A percentile compares a stretch with the other conserved stretches of the same genome.
phyloP scores from a whole-genome alignment of 192 early-diverging fungal species.

The Coemansia asiatica region DNA sequence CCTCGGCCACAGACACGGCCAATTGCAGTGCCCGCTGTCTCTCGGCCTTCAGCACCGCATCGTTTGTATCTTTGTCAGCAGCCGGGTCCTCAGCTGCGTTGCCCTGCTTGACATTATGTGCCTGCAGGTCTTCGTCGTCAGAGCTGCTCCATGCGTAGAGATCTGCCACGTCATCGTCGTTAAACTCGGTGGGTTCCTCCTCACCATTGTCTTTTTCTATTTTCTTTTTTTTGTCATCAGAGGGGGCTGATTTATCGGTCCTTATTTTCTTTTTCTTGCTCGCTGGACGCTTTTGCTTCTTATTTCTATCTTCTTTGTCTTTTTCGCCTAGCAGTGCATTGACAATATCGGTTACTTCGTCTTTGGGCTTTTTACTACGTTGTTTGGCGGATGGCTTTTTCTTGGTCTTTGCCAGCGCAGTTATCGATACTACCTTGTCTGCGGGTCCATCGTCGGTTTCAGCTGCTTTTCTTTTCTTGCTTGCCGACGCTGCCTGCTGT shows the following conservation, averaged over 20 bases:
- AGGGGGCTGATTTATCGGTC: background rate
- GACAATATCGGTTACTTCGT: constrained; percentile 39
- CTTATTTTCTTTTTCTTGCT: background rate
- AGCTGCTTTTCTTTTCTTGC: background rate
- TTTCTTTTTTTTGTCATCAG: background rate
- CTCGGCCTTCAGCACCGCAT: constrained; percentile 14
- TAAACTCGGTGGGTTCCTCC: background rate
- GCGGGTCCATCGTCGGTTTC: constrained; percentile 12
- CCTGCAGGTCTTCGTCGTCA: constrained; percentile 2
- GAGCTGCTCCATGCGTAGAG: constrained; percentile 43
- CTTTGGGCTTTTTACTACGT: background rate
- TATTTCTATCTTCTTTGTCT: background rate
- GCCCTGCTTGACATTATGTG: too few species aligned
- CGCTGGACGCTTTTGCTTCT: background rate
- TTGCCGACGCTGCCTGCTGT: background rate
- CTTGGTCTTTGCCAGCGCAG: constrained; percentile 4
- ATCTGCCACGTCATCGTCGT: constrained; percentile 39
- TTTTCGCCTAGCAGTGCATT: constrained; percentile 40
- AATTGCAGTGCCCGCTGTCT: constrained; percentile 28
- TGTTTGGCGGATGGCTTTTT: constrained; percentile 4
- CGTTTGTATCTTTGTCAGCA: background rate
- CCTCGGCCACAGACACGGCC: constrained; percentile 32
- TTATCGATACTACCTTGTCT: constrained; percentile 27
- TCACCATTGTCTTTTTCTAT: constrained; percentile 8
- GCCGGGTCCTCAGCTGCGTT: too few species aligned